Evolutionary conservation across 257 asterid species (phyloP), one percentile per base, ranked within the genome.

Genomic region (Cynanchum wilfordii): DNA sequence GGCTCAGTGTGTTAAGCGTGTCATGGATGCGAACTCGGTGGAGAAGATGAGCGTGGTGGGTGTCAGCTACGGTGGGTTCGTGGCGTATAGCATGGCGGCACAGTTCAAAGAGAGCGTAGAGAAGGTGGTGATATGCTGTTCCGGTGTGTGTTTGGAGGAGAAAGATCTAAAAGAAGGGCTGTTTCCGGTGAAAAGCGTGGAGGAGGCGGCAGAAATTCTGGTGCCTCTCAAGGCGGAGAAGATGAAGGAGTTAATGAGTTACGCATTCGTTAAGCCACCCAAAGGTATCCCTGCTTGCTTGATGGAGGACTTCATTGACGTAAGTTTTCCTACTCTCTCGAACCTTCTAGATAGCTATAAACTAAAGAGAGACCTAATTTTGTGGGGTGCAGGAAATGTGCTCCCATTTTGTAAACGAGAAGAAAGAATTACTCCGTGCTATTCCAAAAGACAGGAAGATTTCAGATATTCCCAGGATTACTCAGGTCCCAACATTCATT

Each of bases 31-130:
- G 6, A 79, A 85, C 77, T 77, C 82, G 44, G 96, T 89, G 57
- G 70, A 13, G 73, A 77, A 66, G 72, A 76, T 80, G 84, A 77
- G 60, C 64, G 79, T 83, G 49, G 82, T 86, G n/a, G 96, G 96
- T 70, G 77, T 89, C 82, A 87, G 96, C 73, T 89, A 89, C 72
- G 96, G 96, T 6, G 96, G 96, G 51, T 89, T 89, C 69, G 96
- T 89, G 69, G 96, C 91, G 47, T 89, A 89, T 73, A 74, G 88
- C 70, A 68, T 87, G 86, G 96, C 93, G 57, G 88, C 78, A 67
- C 89, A 87, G 81, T 89, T 79, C 50, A 70, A 20, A 71, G 90
- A 78, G 62, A 84, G 79, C 20, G 84, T 87, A 71, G 91, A 80
- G 82, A 81, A 69, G 72, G 84, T 85, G 70, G 96, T 89, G 84